Evolutionary conservation across 495 filamentous ascomycete species (phyloP).

Genomic region (Penicillium lividum): DNA sequence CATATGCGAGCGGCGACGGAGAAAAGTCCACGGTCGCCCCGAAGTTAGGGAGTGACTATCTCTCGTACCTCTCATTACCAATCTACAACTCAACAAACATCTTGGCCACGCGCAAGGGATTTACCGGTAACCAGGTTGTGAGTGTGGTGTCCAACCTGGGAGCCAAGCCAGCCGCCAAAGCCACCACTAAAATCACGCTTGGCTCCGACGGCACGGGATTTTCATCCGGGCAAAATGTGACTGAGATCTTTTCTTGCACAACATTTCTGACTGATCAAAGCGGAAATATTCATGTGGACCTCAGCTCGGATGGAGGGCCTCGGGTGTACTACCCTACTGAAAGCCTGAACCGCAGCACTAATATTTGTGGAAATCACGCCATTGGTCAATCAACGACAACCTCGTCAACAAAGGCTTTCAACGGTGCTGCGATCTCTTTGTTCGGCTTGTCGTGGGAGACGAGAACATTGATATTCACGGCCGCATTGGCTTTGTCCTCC

Average conservation of each 20-base stretch:
- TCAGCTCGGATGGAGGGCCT: conserved; percentile 23
- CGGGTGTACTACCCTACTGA: conserved; percentile 22
- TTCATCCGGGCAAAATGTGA: conserved; percentile 18
- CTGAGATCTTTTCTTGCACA: conserved; percentile 20
- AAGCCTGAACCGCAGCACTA: conserved; percentile 18
- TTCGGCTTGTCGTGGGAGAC: conserved; percentile 9
- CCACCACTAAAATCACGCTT: conserved; percentile 15
- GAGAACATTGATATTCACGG: conserved; percentile 6
- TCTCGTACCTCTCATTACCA: conserved; percentile 18
- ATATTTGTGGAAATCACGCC: conserved; percentile 14
- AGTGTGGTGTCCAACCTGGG: conserved; percentile 24
- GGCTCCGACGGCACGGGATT: conserved; percentile 19
- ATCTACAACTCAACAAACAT: conserved; percentile 20
- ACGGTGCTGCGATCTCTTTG: conserved; percentile 8
- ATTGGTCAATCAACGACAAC: conserved; percentile 11
- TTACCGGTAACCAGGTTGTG: conserved; percentile 23
- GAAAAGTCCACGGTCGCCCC: conserved; percentile 12
- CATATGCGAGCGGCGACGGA: conserved; percentile 19
- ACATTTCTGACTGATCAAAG: conserved; percentile 14
- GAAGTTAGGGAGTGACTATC: conserved; percentile 17
- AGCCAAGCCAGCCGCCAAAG: conserved; percentile 14
- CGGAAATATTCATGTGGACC: conserved; percentile 18
- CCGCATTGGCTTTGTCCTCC: conserved; percentile 7
- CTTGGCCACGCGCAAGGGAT: conserved; percentile 23
- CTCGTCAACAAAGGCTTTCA: conserved; percentile 12